Conservation (phyloP, 352 stramenopile species). For the Phytophthora aleatoria region DNA sequence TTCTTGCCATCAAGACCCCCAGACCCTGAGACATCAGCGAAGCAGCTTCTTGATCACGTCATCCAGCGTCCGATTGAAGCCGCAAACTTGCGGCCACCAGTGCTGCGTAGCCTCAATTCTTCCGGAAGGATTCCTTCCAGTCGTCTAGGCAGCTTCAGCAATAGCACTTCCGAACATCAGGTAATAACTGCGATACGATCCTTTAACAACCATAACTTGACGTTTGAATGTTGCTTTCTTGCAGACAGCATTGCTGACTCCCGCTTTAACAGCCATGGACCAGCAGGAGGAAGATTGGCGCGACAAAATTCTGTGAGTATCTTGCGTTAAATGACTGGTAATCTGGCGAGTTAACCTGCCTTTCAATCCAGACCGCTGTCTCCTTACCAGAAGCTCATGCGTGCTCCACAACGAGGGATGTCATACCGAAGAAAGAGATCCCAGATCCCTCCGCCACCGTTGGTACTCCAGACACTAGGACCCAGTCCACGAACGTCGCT, state of each 20-base stretch:
- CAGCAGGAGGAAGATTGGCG: slow-evolving; percentile 46
- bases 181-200: neutral
- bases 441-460: slow-evolving; percentile 20
- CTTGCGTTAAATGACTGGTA: neutral
- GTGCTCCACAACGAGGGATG: slow-evolving; percentile 16
- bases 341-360: neutral
- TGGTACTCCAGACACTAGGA: slow-evolving; percentile 31
- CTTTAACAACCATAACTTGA: no score
- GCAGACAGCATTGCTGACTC: neutral
- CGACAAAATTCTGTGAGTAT: slow-evolving; percentile 45
- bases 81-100: slow-evolving; percentile 25
- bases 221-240: neutral
- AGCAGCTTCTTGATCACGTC: slow-evolving; percentile 32
- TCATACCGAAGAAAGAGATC: slow-evolving; percentile 29
- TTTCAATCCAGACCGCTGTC: slow-evolving; percentile 32
- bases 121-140: neutral
- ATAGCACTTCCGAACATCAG: slow-evolving; percentile 25
- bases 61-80: slow-evolving; percentile 32
- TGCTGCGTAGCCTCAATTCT: slow-evolving; percentile 17
- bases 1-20: slow-evolving; percentile 3
- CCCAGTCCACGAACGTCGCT: slow-evolving; percentile 31
- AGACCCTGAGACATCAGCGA: slow-evolving; percentile 24
- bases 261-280: neutral
- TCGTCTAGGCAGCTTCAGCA: slow-evolving; percentile 14
- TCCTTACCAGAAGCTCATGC: slow-evolving; percentile 35